These are phyloP conservation scores for Lachnellula occidentalis DNA, from an alignment of 2,329 filamentous ascomycete genomes.

Conservation along the genomic window DNA sequence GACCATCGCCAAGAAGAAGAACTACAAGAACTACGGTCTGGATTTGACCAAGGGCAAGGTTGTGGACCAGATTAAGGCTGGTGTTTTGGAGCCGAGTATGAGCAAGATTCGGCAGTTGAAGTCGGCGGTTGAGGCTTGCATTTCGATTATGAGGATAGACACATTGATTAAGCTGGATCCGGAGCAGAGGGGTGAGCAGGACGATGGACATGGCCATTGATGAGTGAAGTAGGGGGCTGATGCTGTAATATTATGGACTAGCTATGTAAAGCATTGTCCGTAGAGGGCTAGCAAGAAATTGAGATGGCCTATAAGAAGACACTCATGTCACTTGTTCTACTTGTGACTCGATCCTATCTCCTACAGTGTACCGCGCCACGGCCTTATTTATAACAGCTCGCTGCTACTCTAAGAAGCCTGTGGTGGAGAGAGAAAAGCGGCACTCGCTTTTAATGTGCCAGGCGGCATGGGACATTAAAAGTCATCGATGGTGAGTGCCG, in stretches of 20 bases:
- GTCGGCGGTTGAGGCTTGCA: constrained; percentile 96
- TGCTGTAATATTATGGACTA: constrained; percentile 26
- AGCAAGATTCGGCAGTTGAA: constrained; percentile 98
- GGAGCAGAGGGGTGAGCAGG: constrained; percentile 64
- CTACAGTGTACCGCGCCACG: no score
- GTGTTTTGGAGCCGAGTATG: constrained; percentile 93
- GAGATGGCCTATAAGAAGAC: not conserved
- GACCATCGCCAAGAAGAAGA: constrained; percentile 85
- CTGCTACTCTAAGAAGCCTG: no score
- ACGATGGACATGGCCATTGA: constrained; percentile 84
- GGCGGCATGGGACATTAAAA: no score
- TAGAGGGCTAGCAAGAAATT: constrained; percentile 5
- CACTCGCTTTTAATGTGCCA: no score
- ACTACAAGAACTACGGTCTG: constrained; percentile 97
- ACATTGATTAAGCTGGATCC: constrained; percentile 97
- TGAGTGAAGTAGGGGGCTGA: constrained; percentile 16
- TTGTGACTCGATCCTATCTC: no score
- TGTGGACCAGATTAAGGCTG: constrained; percentile 87
- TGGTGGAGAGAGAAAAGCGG: no score
- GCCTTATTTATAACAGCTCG: no score
- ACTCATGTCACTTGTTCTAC: no score
- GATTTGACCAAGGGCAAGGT: constrained; percentile 87
- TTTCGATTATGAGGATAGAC: constrained; percentile 98
- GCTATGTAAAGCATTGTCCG: constrained; percentile 18
- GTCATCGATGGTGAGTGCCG: no score